A percentile compares a stretch with the other conserved stretches of the same genome.
Evolutionary conservation across 2,329 filamentous ascomycete species (phyloP).

Genomic region (Stagonosporopsis rhizophila): DNA sequence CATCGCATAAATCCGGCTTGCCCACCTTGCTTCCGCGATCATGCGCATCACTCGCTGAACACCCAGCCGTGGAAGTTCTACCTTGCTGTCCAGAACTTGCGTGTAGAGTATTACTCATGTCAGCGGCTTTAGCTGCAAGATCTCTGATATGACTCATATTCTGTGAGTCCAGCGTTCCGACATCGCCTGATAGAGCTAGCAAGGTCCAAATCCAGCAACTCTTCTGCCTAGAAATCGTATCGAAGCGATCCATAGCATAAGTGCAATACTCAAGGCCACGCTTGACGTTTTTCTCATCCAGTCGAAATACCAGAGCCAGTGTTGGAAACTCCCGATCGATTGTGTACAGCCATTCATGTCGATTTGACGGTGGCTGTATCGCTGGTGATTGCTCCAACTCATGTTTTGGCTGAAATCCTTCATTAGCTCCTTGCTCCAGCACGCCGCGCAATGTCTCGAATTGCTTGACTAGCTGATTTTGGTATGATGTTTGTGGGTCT

Average conservation of each 20-base stretch:
- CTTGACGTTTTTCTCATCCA: constrained; percentile 70
- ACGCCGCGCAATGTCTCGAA: constrained; percentile 70
- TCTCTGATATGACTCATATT: constrained; percentile 80
- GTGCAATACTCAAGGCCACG: constrained; percentile 68
- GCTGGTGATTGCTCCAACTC: constrained; percentile 6
- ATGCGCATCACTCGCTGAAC: neutral
- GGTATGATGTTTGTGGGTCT: constrained; percentile 70
- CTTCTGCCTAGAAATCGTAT: constrained; percentile 67
- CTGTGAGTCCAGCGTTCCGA: constrained; percentile 75
- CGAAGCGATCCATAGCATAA: constrained; percentile 68
- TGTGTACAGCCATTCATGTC: constrained; percentile 44
- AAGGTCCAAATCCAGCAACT: constrained; percentile 88
- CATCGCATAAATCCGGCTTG: neutral
- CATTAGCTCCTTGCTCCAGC: constrained; percentile 64
- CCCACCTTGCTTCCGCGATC: neutral
- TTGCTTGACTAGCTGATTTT: constrained; percentile 67
- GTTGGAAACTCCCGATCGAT: constrained; percentile 51
- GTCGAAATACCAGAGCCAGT: constrained; percentile 58
- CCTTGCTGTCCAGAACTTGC: constrained; percentile 9
- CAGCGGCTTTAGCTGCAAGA: constrained; percentile 76
- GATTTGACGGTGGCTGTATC: constrained; percentile 40
- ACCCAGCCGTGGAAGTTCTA: neutral
- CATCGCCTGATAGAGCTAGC: constrained; percentile 75
- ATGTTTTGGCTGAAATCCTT: constrained; percentile 50
- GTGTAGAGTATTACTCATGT: constrained; percentile 57